Conservation (phyloP, 768 basidiomycete species). For the Scleroderma bovista region DNA sequence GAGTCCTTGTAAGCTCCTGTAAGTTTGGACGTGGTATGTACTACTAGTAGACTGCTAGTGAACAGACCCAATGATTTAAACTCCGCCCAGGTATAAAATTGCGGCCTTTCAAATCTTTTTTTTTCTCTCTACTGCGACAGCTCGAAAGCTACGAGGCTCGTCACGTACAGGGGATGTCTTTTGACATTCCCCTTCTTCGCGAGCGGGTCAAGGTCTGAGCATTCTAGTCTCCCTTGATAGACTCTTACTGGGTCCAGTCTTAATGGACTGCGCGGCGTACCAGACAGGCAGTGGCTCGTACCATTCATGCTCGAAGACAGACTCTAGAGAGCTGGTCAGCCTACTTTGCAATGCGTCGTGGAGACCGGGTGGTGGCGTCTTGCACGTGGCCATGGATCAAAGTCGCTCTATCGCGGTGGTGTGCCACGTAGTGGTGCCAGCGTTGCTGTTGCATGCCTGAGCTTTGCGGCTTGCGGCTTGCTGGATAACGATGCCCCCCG, state of each 20-base stretch:
- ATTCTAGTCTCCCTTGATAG: constrained; percentile 24
- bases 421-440: neutral
- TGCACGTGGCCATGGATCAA: neutral
- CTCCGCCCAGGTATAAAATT: too few species aligned
- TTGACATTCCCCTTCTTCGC: constrained; percentile 12
- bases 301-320: neutral
- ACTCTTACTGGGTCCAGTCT: constrained; percentile 24
- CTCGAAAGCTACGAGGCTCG: constrained; percentile 28
- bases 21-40: too few species aligned
- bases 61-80: too few species aligned
- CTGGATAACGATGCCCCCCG: too few species aligned
- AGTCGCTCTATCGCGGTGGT: neutral
- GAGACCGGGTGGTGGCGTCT: constrained; percentile 19
- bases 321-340: constrained; percentile 9
- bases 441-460: neutral
- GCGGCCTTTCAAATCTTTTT: neutral
- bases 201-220: constrained; percentile 33
- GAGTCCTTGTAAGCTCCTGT: too few species aligned
- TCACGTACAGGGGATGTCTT: constrained; percentile 17
- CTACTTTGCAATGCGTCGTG: constrained; percentile 25
- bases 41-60: too few species aligned
- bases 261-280: constrained; percentile 24
- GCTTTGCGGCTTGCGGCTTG: too few species aligned
- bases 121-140: constrained; percentile 4
- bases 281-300: constrained; percentile 19